Base-by-base conservation (phyloP, 1,284 basidiomycete genomes). In the Fomitopsis palustris region DNA sequence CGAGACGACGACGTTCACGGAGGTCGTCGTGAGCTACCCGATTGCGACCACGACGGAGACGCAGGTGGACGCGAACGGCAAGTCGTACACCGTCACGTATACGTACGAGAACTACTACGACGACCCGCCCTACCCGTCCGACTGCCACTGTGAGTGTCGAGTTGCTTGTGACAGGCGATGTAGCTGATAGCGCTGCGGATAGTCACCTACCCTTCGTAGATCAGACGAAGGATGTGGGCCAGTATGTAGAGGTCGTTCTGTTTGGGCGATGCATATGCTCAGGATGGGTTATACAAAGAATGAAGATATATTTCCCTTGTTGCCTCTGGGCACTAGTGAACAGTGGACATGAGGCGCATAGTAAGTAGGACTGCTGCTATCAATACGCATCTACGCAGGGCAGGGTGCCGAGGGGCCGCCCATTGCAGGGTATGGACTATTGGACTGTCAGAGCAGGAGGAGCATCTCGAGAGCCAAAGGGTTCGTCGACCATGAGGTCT, bases 1-100 rank as follows among this genome's bases (percentile, higher is more conserved):
- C 49, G 49, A 51, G 49, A 51, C 49, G n/a, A 51, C 49, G 10
- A 51, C 29, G 29, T 51, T 51, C 33, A 51, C 49, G 33, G 49
- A 33, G 17, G 33, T 35, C 29, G 16, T 33, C 14, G 19, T 21
- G 17, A 51, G 29, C 49, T 51, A 35, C 49, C 49, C 43, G 16
- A 14, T 51, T 6, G 49, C 49, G 29, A 51, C 49, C 17, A 51
- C 49, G 17, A 51, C 49, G 43, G 43, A 45, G 25, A 45, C 43
- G 19, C 43, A 45, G 43, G 43, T 45, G 16, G 43, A 45, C 25
- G 49, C 29, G 21, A 51, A 51, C 31, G 49, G 49, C 49, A 35
- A 51, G 14, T 33, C 49, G 49, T 51, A 51, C 49, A 51, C 49
- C 17, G 49, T 51, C 5, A 51, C 49, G 5, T 51, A 51, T 29